Base-by-base conservation (phyloP, 352 stramenopile genomes). In the Pelagophyceae sp. region DNA sequence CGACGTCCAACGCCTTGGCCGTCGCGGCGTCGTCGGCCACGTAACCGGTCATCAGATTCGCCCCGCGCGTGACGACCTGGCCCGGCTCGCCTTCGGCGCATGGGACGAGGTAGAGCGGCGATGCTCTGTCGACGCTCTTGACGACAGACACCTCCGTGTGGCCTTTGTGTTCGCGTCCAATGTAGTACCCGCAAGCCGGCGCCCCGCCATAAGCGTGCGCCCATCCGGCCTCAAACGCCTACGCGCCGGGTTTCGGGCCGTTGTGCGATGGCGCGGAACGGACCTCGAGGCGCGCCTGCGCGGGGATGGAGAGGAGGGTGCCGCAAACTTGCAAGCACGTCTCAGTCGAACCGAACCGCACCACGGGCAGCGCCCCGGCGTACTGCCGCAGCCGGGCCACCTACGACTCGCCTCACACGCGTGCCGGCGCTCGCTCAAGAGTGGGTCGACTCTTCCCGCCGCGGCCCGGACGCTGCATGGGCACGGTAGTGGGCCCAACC, bases 281-380 rank as follows among this genome's bases (percentile, higher is more conserved):
- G n/a, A n/a, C n/a, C 38, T 64, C 38, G 35, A 83, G 45, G 38
- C 79, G 38, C 3, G 61, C 79, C 31, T 29, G 51, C 11, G 25
- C 19, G 17, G 50, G 35, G 27, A 77, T 31, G 2, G 25, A 35
- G 33, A 76, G 60, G 31, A 75, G 80, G 54, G 79, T 83, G 32
- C 78, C 79, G 19, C 23, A 50, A 20, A 83, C 79, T 54, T 83
- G 80, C 51, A 83, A 38, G 63, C 79, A 83, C 58, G 80, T 83
- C 67, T 83, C 80, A 0, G 80, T 83, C 27, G 75, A 82, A 19
- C 80, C 80, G 54, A 83, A 83, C 35, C 80, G 64, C 32, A 83
- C 80, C 25, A 63, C 61, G n/a, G 80, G 80, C 32, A 81, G 33
- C 23, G 37, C 32, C 1, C 54, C 77, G 27, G 38, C 50, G 38